Evolutionary conservation across 75 land plant species (phyloP).

Genomic region (Adiantum capillusveneris): DNA sequence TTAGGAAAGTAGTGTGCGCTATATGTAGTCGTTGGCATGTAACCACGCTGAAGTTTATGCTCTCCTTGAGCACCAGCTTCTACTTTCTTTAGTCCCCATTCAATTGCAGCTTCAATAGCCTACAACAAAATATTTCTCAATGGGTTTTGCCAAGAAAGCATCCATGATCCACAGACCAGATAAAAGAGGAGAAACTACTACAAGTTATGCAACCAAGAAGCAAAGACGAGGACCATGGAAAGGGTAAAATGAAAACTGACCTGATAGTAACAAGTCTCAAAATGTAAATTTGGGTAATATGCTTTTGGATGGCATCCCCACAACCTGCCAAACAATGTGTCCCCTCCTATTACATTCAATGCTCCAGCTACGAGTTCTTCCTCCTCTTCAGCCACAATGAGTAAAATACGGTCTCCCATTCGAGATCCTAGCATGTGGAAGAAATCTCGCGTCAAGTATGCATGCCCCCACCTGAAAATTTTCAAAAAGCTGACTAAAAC

Average conservation of each 20-base stretch:
- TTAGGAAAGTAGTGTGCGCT: slow-evolving; percentile 84
- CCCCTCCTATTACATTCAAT: slow-evolving; percentile 90
- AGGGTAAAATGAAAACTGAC: slow-evolving; percentile 22
- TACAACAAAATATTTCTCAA: too few relatives aligned
- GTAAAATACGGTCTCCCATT: slow-evolving; percentile 81
- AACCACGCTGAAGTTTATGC: slow-evolving; percentile 95
- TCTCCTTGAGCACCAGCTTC: slow-evolving; percentile 99
- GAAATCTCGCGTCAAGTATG: slow-evolving; percentile 84
- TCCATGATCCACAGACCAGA: too few relatives aligned
- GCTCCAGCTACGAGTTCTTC: slow-evolving; percentile 89
- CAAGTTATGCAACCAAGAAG: too few relatives aligned
- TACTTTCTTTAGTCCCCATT: slow-evolving; percentile 63
- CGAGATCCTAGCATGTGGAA: slow-evolving; percentile 79
- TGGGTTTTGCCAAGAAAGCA: too few relatives aligned
- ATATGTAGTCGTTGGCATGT: slow-evolving; percentile 83
- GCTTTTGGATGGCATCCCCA: slow-evolving; percentile 77
- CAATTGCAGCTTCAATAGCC: slow-evolving; percentile 99
- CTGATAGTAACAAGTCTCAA: slow-evolving; percentile 99
- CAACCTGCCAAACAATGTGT: slow-evolving; percentile 86
- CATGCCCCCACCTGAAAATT: slow-evolving; percentile 80
- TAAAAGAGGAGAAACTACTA: too few relatives aligned
- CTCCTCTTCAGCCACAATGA: slow-evolving; percentile 76
- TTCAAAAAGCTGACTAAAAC: neutral
- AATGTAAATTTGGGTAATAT: slow-evolving; percentile 89
- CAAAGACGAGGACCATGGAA: neutral